Base-by-base conservation (phyloP, 2,329 filamentous ascomycete genomes). In the Talaromyces marneffei region DNA sequence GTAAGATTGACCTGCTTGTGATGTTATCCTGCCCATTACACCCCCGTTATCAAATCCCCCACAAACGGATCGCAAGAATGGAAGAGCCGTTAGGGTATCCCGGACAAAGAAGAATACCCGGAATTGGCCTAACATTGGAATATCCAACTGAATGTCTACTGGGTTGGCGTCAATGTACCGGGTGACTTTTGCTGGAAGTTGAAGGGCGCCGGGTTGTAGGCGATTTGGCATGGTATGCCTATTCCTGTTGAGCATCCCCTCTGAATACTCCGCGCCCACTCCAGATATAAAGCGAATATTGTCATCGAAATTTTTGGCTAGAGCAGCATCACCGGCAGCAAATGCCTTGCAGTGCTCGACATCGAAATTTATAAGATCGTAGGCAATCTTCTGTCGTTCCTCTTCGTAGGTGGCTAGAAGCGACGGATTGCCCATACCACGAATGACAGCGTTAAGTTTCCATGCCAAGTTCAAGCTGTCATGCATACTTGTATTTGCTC, bases 131-230 rank as follows among this genome's bases (percentile, higher is more conserved):
- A 92, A 78, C 74, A 91, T 83, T 1, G 89, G 89, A 48, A 92
- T 89, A 68, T 92, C 89, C 5, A 91, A 83, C 70, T 92, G 88
- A 29, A 92, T 78, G 66, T 92, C 87, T 44, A 92, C 85, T 0
- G 89, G 89, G 67, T 92, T 92, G 3, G 88, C 86, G 73, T 92
- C 89, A 57, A 91, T 83, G 70, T 88, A 91, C 29, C 89, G 83
- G 0, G 87, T 89, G 18, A 87, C 88, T 73, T 85, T 88, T 42
- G 86, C 86, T 2, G 89, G 89, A 2, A 86, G 82, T 27, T 33
- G 57, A 16, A 89, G 78, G 23, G 85, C 69, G 5, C 70, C 67
- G 84, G 50, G 10, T 9, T 14, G 46, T 25, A 37, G 10, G 23
- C 27, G 35, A 16, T 4, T 18, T 31, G 74, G 82, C 80, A 63